Base-by-base conservation (phyloP, 495 filamentous ascomycete genomes). In the Tuber umbilicatum region DNA sequence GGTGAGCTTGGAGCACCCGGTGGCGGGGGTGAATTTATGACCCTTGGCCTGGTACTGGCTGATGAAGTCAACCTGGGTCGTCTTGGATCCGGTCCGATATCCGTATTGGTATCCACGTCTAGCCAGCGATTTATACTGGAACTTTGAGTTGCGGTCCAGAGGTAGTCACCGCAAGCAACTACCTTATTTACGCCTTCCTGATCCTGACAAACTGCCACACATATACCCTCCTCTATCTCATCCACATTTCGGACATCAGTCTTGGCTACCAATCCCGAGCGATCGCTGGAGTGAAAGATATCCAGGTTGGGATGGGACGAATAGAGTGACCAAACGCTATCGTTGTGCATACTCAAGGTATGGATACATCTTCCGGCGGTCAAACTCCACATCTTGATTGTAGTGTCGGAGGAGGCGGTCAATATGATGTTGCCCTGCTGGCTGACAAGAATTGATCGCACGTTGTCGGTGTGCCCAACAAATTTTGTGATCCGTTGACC, bases 311-410 rank as follows among this genome's bases (percentile, higher is more conserved):
- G 94, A 79, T 97, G 89, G 71, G 94, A 90, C 0, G 95, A 97
- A 81, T 91, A 96, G 31, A 99, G 87, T 40, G 93, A 95, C 95
- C 95, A 99, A 31, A 99, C 94, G 82, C 94, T 97, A 80, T 96
- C 93, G 82, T 95, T 97, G 82, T 99, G 95, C 95, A 98, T 98
- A 23, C 94, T 97, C 72, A 99, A 86, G 6, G 96, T 99, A 84
- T 97, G 92, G 91, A 97, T 92, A 86, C 95, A 98, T 75, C 95
- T 88, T 47, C 94, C 95, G 17, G 93, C 94, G 2, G 93, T 94
- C 69, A 97, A 88, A 70, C 93, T 97, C 95, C 95, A 99, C 37
- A 98, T 89, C 84, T 99, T 99, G 84, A 99, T 90, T 0, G 95
- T 97, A 83, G 95, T 93, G 82, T 99, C 95, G 2, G 95, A 96